A percentile compares a stretch with the other conserved stretches of the same genome.
phyloP scores from a whole-genome alignment of 495 filamentous ascomycete genomes.

The Articulospora tetracladia region DNA sequence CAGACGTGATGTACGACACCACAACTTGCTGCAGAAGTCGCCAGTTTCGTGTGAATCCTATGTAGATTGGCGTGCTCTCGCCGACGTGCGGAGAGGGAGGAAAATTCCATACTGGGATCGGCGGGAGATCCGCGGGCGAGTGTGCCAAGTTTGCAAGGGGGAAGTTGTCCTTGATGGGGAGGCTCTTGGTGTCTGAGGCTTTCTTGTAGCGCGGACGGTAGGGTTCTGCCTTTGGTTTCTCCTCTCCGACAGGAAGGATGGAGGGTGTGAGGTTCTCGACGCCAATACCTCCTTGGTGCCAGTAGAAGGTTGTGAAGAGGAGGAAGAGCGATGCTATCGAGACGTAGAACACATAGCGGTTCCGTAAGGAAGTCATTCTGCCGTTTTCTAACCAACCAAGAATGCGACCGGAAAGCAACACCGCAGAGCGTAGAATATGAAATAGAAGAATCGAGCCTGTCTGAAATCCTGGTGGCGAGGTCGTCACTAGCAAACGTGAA shows the following conservation, averaged over 20 bases:
- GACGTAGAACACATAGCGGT: background rate
- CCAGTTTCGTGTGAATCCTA: conserved; percentile 59
- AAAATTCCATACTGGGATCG: conserved; percentile 39
- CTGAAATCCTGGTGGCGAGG: too few species aligned
- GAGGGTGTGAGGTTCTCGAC: background rate
- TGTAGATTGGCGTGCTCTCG: conserved; percentile 48
- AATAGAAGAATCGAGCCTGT: too few species aligned
- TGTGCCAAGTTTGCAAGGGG: conserved; percentile 18
- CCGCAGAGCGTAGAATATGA: background rate
- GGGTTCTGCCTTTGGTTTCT: background rate
- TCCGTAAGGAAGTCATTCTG: background rate
- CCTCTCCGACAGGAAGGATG: background rate
- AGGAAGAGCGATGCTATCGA: background rate
- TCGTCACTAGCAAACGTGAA: background rate
- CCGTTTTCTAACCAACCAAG: too few species aligned
- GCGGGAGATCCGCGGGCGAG: conserved; percentile 30
- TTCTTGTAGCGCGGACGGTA: conserved; percentile 4
- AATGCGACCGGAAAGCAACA: background rate
- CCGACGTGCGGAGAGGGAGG: conserved; percentile 33
- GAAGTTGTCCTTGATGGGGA: conserved; percentile 23
- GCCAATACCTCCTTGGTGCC: background rate
- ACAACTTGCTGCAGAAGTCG: conserved; percentile 56
- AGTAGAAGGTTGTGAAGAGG: background rate
- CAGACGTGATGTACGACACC: conserved; percentile 55
- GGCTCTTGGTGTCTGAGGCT: background rate